Evolutionary conservation across 1,284 basidiomycete genomes (phyloP).

Genomic region (Ceratobasidium theobromae): DNA sequence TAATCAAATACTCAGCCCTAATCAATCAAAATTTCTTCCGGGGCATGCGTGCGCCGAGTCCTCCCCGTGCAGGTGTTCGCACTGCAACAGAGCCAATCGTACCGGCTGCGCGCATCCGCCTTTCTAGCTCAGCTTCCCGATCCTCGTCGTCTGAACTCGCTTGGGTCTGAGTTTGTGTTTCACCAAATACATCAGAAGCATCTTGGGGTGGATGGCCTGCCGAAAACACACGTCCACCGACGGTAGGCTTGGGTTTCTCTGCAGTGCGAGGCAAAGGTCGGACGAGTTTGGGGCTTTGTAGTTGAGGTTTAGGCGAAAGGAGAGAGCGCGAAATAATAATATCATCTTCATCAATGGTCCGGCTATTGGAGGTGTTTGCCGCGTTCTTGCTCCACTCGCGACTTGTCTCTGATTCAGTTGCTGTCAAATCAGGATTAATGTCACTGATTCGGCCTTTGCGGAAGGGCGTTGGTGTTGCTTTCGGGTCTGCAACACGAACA

Average conservation of each 20-base stretch:
- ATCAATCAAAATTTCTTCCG: slow-evolving; percentile 21
- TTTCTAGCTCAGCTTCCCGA: slow-evolving; percentile 21
- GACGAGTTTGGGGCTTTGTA: background rate
- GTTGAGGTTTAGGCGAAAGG: background rate
- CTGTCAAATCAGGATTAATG: background rate
- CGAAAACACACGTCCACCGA: background rate
- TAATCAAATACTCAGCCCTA: background rate
- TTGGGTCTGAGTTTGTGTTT: slow-evolving; percentile 14
- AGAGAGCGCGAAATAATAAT: background rate
- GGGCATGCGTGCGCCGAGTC: slow-evolving; percentile 14
- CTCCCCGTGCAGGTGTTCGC: slow-evolving; percentile 25
- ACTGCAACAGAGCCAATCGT: slow-evolving; percentile 23
- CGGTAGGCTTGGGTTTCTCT: background rate
- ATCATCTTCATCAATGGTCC: slow-evolving; percentile 25
- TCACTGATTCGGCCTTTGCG: background rate
- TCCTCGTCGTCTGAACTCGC: slow-evolving; percentile 29
- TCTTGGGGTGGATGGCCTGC: background rate
- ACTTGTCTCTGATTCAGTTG: slow-evolving; percentile 1
- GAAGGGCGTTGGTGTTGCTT: background rate
- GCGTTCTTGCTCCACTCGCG: background rate
- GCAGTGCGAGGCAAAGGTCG: slow-evolving; percentile 8
- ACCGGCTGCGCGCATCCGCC: slow-evolving; percentile 20
- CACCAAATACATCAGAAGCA: slow-evolving; percentile 24
- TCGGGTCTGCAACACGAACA: background rate
- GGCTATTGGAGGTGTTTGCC: slow-evolving; percentile 11